Evolutionary conservation across 495 filamentous ascomycete species (phyloP).

Genomic region (Podospora fimiseda): DNA sequence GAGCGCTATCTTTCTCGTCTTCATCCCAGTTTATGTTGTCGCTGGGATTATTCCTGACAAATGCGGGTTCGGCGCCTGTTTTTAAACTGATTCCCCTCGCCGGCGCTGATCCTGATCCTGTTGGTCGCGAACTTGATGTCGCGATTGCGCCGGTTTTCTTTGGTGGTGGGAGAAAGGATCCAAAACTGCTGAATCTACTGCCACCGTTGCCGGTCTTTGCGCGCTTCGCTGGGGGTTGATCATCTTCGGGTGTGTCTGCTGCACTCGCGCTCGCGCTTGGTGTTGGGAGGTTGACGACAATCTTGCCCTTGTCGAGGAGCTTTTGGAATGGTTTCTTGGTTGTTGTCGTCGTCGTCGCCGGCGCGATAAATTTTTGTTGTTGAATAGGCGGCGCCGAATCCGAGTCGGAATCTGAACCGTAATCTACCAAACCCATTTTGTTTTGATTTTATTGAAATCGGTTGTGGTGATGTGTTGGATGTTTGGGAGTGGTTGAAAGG

Average conservation of each 20-base stretch:
- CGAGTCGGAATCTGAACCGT: constrained; percentile 73
- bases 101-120: constrained; percentile 22
- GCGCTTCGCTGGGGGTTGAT: constrained; percentile 63
- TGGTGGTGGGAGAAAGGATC: constrained; percentile 79
- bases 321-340: constrained; percentile 59
- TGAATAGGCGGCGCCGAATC: constrained; percentile 43
- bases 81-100: constrained; percentile 60
- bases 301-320: constrained; percentile 65
- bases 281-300: constrained; percentile 65
- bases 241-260: constrained; percentile 37
- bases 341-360: constrained; percentile 26
- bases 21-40: constrained; percentile 16
- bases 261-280: constrained; percentile 29
- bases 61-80: constrained; percentile 72
- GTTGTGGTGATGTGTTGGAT: background rate
- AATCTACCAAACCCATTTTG: constrained; percentile 71
- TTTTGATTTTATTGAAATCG: background rate
- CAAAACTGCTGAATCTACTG: constrained; percentile 67
- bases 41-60: constrained; percentile 55
- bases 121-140: background rate
- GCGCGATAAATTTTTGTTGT: constrained; percentile 20
- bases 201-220: constrained; percentile 46
- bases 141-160: constrained; percentile 48
- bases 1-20: constrained; percentile 5
- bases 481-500: background rate